Base-by-base conservation (phyloP, 2,329 filamentous ascomycete genomes). In the Scleromitrula shiraiana region DNA sequence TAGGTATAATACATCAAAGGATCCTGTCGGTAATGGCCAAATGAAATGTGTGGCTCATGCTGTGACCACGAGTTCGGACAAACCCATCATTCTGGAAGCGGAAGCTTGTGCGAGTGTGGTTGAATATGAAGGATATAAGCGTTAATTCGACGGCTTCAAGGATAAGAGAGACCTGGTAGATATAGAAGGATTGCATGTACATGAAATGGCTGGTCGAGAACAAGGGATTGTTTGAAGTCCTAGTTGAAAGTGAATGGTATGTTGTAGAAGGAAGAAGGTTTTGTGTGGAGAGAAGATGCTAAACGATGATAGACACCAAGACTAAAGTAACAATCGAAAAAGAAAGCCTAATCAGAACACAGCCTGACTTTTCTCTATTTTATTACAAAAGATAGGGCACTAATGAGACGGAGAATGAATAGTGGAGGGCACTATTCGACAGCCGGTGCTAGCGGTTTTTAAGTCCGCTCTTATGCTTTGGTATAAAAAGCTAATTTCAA, bases 1-100 rank as follows among this genome's bases (percentile, higher is more conserved):
- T 52, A 55, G 54, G 49, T 56, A 52, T 46, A 41, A 41, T 49
- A 32, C 20, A 47, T 52, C 45, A 52, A 51, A 44, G 32, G 51
- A 47, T 51, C 30, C 49, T 50, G 55, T 56, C 49, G 54, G 55
- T 51, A 56, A 45, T 58, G 60, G 41, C 35, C 51, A 46, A 49
- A 41, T 50, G 39, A 50, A 53, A 56, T 33, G 43, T 58, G 56
- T 62, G 58, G 58, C 59, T 62, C 58, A 61, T 58, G 60, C 58
- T 50, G 53, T 57, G 56, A 54, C 56, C 55, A 57, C 43, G 50
- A 54, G 49, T 55, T 56, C 52, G 53, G 47, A 51, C 51, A 57
- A 56, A 54, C 52, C 59, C 57, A 60, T 58, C 56, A 55, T 59
- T 59, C 59, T 63, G 56, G 59, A 59, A 60, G 53, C 50, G 53